Conservation (phyloP, 768 basidiomycete genomes). For the Baorangia bicolor region DNA sequence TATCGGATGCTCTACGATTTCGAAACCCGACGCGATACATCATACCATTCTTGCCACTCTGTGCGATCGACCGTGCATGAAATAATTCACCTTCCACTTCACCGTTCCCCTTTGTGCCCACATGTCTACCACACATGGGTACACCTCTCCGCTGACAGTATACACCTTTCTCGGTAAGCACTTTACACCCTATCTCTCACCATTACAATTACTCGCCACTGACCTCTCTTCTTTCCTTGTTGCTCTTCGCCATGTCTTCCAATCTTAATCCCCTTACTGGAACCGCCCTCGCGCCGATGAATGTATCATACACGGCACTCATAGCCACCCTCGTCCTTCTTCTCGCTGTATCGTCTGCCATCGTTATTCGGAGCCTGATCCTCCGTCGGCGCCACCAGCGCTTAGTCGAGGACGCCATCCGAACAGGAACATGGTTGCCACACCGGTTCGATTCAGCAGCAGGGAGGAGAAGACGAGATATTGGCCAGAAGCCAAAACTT, state of each 20-base stretch:
- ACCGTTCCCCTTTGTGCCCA: not conserved
- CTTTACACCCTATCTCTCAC: not conserved
- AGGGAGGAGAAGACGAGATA: slow-evolving; percentile 24
- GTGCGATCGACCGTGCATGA: slow-evolving; percentile 4
- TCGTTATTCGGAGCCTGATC: slow-evolving; percentile 62
- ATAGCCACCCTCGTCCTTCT: slow-evolving; percentile 66
- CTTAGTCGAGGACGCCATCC: slow-evolving; percentile 61
- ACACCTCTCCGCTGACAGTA: slow-evolving; percentile 18
- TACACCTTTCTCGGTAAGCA: slow-evolving; percentile 35
- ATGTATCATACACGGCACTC: slow-evolving; percentile 43
- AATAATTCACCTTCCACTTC: not conserved
- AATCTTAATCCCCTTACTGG: not conserved
- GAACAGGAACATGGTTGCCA: slow-evolving; percentile 60
- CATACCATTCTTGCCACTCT: not conserved
- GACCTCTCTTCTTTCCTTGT: not conserved
- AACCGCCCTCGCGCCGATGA: not conserved
- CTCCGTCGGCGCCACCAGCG: slow-evolving; percentile 61
- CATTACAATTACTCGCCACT: not conserved
- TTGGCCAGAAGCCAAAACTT: slow-evolving; percentile 32
- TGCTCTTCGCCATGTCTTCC: slow-evolving; percentile 19
- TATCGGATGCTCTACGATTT: not conserved
- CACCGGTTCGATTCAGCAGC: slow-evolving; percentile 9
- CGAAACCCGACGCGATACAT: not conserved
- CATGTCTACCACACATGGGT: not conserved
- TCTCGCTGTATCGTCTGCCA: slow-evolving; percentile 63